phyloP scores from a whole-genome alignment of 805 yeast species.

The Tetrapisispora phaffii region DNA sequence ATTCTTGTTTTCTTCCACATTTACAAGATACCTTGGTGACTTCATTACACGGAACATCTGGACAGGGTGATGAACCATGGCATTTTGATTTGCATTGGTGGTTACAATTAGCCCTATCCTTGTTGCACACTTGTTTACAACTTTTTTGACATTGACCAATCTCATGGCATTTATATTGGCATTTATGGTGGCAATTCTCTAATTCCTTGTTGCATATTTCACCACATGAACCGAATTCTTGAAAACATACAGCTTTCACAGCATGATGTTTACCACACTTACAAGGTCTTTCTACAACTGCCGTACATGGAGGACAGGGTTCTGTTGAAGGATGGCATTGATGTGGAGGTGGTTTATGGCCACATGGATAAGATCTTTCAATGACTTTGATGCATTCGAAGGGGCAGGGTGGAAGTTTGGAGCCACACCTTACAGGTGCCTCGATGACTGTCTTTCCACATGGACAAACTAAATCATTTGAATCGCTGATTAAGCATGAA shows the following conservation, averaged over 20 bases:
- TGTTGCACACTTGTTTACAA: constrained; percentile 55
- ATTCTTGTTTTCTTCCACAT: constrained; percentile 49
- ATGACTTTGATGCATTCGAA: constrained; percentile 50
- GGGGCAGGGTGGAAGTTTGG: constrained; percentile 51
- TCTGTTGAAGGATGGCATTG: constrained; percentile 59
- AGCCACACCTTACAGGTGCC: constrained; percentile 84
- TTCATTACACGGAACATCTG: constrained; percentile 46
- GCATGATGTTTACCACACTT: constrained; percentile 45
- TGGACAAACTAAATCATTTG: constrained; percentile 66
- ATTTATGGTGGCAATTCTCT: constrained; percentile 41
- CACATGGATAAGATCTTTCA: constrained; percentile 41
- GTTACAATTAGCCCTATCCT: constrained; percentile 45
- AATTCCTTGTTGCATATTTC: constrained; percentile 45
- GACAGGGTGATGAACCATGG: constrained; percentile 49
- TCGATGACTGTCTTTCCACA: constrained; percentile 70
- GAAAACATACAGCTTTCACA: constrained; percentile 61
- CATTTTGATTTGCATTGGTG: constrained; percentile 59
- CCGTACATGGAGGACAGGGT: constrained; percentile 71
- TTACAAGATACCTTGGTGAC: constrained; percentile 44
- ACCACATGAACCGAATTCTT: constrained; percentile 59
- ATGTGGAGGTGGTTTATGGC: constrained; percentile 62
- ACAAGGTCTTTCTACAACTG: constrained; percentile 45
- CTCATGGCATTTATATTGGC: constrained; percentile 46
- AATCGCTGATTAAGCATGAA: constrained; percentile 71
- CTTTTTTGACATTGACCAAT: constrained; percentile 48